Percentiles rank a stretch among this genome's conserved stretches.
Evolutionary conservation across 805 yeast genomes (phyloP).

Genomic region (Blastobotrys peoriensis): DNA sequence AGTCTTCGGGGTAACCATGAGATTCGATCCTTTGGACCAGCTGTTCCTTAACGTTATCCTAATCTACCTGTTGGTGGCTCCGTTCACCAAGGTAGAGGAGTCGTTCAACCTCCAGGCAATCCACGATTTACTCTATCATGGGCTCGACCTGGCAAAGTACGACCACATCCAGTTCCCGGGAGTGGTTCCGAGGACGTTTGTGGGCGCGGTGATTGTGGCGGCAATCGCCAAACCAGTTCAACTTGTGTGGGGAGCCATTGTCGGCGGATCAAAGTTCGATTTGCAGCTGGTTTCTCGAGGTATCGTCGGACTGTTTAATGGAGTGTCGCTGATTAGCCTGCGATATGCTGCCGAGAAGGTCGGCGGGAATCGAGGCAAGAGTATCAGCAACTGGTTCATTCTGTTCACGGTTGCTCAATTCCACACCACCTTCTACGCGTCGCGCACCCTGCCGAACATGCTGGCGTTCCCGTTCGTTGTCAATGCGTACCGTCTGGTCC

Average conservation of each 20-base stretch:
- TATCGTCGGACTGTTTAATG: constrained; percentile 58
- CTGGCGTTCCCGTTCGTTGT: constrained; percentile 67
- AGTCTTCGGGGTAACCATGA: too few species aligned
- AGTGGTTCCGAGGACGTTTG: constrained; percentile 78
- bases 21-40: constrained; percentile 29
- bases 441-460: constrained; percentile 84
- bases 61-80: constrained; percentile 52
- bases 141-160: constrained; percentile 38
- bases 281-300: constrained; percentile 54
- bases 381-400: constrained; percentile 43
- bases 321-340: constrained; percentile 44
- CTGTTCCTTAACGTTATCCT: constrained; percentile 42
- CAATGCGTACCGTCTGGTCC: constrained; percentile 44
- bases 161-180: constrained; percentile 85
- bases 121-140: constrained; percentile 69
- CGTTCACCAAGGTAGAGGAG: constrained; percentile 90
- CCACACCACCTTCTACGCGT: constrained; percentile 72
- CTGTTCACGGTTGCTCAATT: constrained; percentile 62
- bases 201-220: constrained; percentile 60
- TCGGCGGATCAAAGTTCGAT: constrained; percentile 37
- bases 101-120: constrained; percentile 87
- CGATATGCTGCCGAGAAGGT: constrained; percentile 34
- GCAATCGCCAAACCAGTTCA: constrained; percentile 35
- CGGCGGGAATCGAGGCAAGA: constrained; percentile 1
- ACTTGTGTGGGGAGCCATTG: constrained; percentile 1